Percentiles rank a stretch among this genome's conserved stretches.
These are phyloP conservation scores for Plasmodium berghei DNA, from an alignment of 169 alveolate species.

Conservation along the genomic window DNA sequence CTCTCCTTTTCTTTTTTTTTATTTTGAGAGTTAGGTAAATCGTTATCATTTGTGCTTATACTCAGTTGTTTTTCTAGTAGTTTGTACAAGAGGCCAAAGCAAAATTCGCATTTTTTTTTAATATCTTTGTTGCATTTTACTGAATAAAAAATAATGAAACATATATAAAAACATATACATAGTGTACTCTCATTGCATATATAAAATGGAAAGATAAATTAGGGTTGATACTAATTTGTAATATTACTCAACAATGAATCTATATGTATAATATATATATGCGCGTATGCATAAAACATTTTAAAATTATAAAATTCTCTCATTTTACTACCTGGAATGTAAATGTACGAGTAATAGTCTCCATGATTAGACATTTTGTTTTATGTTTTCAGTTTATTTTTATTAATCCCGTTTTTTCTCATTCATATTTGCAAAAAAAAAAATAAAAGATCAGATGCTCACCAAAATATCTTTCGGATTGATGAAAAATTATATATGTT, in stretches of 20 bases:
- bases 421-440: background rate
- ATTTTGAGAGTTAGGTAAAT: background rate
- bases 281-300: conserved; percentile 3
- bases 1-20: conserved; percentile 7
- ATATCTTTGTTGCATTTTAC: conserved; percentile 23
- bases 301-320: background rate
- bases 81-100: conserved; percentile 24
- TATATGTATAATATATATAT: background rate
- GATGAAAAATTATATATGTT: no score
- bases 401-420: background rate
- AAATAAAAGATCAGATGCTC: background rate
- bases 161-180: no score
- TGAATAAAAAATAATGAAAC: background rate
- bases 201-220: background rate
- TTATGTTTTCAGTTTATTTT: background rate
- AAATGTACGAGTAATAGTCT: conserved; percentile 6
- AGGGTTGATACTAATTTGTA: no score
- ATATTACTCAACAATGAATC: background rate
- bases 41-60: conserved; percentile 2
- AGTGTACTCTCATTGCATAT: no score
- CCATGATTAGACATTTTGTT: conserved; percentile 13
- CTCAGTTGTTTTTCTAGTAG: conserved; percentile 20
- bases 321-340: conserved; percentile 48
- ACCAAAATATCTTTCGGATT: no score
- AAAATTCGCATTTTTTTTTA: conserved; percentile 18